phyloP scores from a whole-genome alignment of 176 grass and related monocot genomes.

The Melocanna baccifera region DNA sequence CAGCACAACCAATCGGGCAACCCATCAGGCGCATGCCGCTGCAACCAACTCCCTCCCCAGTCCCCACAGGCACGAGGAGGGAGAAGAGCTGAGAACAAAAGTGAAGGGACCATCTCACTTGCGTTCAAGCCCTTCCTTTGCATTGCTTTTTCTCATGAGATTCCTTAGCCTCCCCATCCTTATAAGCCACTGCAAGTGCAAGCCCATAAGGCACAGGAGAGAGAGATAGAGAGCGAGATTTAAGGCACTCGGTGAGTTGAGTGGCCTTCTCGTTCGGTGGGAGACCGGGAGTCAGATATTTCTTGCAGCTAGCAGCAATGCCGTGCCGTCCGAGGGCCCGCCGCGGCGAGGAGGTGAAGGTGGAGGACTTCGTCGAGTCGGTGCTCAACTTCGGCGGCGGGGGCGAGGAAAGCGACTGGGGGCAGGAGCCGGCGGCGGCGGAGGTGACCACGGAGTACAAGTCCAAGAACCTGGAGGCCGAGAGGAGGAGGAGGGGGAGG shows the following conservation, averaged over 20 bases:
- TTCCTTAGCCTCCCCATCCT: conserved; percentile 25
- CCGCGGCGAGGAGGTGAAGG: conserved; percentile 44
- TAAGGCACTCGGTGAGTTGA: neutral
- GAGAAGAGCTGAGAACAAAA: neutral
- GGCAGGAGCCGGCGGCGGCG: conserved; percentile 21
- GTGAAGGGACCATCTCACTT: conserved; percentile 4
- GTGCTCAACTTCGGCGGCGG: conserved; percentile 37
- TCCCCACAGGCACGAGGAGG: neutral
- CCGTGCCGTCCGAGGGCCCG: conserved; percentile 36
- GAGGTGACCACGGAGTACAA: conserved; percentile 50
- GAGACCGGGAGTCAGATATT: neutral
- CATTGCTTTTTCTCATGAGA: conserved; percentile 21
- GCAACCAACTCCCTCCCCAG: conserved; percentile 17
- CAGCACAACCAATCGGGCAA: conserved; percentile 26
- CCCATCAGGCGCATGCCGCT: neutral
- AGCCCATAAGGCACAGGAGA: neutral
- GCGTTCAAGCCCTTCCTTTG: conserved; percentile 29
- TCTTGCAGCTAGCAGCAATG: conserved; percentile 21
- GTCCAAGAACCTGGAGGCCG: conserved; percentile 91
- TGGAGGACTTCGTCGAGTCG: conserved; percentile 48
- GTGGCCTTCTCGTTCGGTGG: conserved; percentile 15
- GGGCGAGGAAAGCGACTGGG: conserved; percentile 25
- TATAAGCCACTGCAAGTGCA: conserved; percentile 45
- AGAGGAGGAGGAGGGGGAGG: conserved; percentile 65
- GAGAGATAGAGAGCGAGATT: neutral